Conservation (phyloP, 2,329 filamentous ascomycete species). For the Penicillium sp. region DNA sequence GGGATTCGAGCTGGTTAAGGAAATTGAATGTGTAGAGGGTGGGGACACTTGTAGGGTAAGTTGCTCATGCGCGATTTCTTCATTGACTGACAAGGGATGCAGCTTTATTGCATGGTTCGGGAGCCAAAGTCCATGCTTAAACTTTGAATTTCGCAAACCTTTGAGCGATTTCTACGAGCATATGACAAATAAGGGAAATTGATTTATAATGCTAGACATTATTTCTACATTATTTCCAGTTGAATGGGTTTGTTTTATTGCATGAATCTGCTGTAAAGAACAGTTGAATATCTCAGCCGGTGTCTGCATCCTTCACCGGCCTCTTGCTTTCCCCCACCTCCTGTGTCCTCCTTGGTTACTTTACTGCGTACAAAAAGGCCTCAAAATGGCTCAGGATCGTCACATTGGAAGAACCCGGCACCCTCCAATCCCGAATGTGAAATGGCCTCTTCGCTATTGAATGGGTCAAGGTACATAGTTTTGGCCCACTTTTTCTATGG, state of each 20-base stretch:
- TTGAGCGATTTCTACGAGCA: background rate
- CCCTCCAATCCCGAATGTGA: too few species aligned
- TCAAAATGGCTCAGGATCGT: too few species aligned
- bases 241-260: background rate
- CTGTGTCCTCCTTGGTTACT: too few species aligned
- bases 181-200: background rate
- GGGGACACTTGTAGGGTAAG: slow-evolving; percentile 51
- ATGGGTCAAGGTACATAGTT: too few species aligned
- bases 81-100: slow-evolving; percentile 4
- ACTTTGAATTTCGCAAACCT: background rate
- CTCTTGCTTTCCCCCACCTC: too few species aligned
- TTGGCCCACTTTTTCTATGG: too few species aligned
- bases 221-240: background rate
- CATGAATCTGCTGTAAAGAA: too few species aligned
- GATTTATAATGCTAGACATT: background rate
- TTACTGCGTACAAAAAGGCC: too few species aligned
- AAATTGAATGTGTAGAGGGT: slow-evolving; percentile 63
- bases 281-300: too few species aligned
- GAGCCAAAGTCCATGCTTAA: slow-evolving; percentile 11
- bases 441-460: too few species aligned
- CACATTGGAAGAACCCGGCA: too few species aligned
- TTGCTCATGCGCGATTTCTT: background rate
- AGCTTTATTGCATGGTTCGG: slow-evolving; percentile 26
- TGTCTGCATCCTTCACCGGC: too few species aligned
- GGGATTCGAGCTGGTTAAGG: slow-evolving; percentile 60